Evolutionary conservation across 768 basidiomycete genomes (phyloP).

Genomic region (Nidula microcarpa): DNA sequence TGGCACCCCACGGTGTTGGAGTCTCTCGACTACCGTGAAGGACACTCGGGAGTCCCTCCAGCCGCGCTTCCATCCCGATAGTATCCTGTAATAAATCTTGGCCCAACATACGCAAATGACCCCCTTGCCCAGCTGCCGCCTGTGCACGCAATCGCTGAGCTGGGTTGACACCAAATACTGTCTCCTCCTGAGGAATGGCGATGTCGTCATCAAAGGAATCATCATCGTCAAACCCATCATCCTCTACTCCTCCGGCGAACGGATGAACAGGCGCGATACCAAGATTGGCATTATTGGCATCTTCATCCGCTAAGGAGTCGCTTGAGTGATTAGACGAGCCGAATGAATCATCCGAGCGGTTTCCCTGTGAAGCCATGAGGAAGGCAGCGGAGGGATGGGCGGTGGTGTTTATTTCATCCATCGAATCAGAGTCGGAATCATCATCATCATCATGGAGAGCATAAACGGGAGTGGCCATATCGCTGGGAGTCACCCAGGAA

Average conservation of each 20-base stretch:
- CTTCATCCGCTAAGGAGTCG: slow-evolving; percentile 53
- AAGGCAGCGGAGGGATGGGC: slow-evolving; percentile 71
- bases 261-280: slow-evolving; percentile 54
- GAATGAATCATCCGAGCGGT: slow-evolving; percentile 43
- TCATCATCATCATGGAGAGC: slow-evolving; percentile 13
- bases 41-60: too few relatives aligned
- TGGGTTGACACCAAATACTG: slow-evolving; percentile 68
- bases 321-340: slow-evolving; percentile 53
- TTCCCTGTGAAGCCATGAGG: slow-evolving; percentile 51
- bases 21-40: too few relatives aligned
- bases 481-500: background rate
- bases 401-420: slow-evolving; percentile 54
- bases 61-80: too few relatives aligned
- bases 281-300: slow-evolving; percentile 17
- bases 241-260: slow-evolving; percentile 43
- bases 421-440: slow-evolving; percentile 60
- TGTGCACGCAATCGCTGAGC: slow-evolving; percentile 35
- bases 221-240: slow-evolving; percentile 48
- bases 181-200: slow-evolving; percentile 49
- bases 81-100: slow-evolving; percentile 40
- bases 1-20: too few relatives aligned
- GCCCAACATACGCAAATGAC: slow-evolving; percentile 54
- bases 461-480: slow-evolving; percentile 1
- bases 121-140: slow-evolving; percentile 13
- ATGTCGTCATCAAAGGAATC: slow-evolving; percentile 47